Conservation (phyloP, 2,329 filamentous ascomycete genomes). For the Colletotrichum coccodes region DNA sequence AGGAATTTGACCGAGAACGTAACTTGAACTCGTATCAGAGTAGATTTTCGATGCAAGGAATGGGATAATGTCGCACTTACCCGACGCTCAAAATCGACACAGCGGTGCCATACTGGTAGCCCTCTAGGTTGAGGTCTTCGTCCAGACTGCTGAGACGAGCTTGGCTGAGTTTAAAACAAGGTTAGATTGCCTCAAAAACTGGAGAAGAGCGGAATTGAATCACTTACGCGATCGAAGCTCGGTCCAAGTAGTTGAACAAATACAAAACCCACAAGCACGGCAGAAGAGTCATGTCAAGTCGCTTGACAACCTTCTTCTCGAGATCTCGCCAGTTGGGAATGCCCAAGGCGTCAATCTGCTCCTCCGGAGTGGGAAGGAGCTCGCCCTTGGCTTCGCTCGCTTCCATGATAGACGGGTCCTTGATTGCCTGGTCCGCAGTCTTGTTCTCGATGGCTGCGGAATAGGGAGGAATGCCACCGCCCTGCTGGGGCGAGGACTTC, state of each 20-base stretch:
- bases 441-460: neutral
- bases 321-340: conserved; percentile 35
- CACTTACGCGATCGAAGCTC: conserved; percentile 34
- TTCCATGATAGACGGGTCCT: conserved; percentile 10
- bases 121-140: conserved; percentile 37
- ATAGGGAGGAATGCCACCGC: neutral
- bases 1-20: conserved; percentile 33
- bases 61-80: neutral
- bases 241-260: conserved; percentile 36
- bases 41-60: rapidly evolving
- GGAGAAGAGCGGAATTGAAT: rapidly evolving
- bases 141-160: conserved; percentile 37
- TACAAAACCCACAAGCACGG: conserved; percentile 36
- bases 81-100: conserved; percentile 39
- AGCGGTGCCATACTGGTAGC: conserved; percentile 38
- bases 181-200: neutral
- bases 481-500: neutral
- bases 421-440: conserved; percentile 7
- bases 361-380: conserved; percentile 27
- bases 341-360: conserved; percentile 36
- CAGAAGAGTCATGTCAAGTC: conserved; percentile 35
- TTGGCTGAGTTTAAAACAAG: conserved; percentile 26
- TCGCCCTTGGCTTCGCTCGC: conserved; percentile 11
- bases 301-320: conserved; percentile 35
- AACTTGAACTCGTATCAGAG: neutral